These are phyloP conservation scores for Fusarium sp. DNA, from an alignment of 2,329 filamentous ascomycete species.

Conservation along the genomic window DNA sequence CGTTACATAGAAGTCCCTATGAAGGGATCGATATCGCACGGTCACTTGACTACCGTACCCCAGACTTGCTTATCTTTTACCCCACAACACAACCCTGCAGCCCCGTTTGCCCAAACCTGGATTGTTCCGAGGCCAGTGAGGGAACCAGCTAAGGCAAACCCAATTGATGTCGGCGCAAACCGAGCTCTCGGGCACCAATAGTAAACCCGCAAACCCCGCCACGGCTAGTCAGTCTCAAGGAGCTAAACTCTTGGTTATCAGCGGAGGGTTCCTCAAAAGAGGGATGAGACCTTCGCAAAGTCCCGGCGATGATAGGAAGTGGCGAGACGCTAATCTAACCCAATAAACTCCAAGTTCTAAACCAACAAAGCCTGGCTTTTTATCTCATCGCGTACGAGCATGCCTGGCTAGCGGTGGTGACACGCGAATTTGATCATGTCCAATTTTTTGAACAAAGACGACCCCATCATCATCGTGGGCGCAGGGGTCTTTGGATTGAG, in stretches of 20 bases:
- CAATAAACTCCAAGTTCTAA: too few species aligned
- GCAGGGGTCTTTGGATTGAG: too few species aligned
- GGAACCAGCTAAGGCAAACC: background rate
- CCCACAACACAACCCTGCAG: background rate
- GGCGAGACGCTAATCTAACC: too few species aligned
- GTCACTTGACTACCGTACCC: background rate
- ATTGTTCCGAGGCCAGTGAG: background rate
- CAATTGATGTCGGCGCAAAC: background rate
- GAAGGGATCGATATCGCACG: too few species aligned
- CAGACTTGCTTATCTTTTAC: background rate
- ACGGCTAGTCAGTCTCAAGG: too few species aligned
- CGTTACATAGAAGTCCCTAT: too few species aligned
- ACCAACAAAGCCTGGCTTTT: too few species aligned
- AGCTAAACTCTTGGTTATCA: too few species aligned
- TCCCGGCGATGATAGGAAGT: background rate
- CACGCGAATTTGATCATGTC: background rate
- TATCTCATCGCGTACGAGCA: too few species aligned
- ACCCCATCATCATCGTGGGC: slow-evolving; percentile 30
- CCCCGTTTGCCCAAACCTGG: background rate
- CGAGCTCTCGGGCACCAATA: background rate
- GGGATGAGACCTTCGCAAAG: background rate
- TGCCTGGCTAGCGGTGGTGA: too few species aligned
- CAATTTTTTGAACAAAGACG: slow-evolving; percentile 1
- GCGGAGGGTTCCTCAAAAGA: background rate
- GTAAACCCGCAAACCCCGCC: too few species aligned